Base-by-base conservation (phyloP, 352 stramenopile genomes). In the Globisporangium echinulatum region DNA sequence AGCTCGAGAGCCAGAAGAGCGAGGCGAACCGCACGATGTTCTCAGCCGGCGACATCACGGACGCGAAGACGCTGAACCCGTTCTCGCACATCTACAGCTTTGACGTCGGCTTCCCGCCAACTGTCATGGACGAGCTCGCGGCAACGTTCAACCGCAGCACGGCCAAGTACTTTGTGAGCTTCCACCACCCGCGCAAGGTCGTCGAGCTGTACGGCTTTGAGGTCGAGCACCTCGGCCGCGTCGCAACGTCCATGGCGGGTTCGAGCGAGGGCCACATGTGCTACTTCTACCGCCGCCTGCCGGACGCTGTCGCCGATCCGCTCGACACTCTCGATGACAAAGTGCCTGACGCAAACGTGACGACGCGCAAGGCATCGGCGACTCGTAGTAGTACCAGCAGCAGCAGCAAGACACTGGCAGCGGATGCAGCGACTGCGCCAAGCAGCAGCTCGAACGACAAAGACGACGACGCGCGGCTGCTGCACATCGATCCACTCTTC, bases 21-120 rank as follows among this genome's bases (percentile, higher is more conserved):
- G 92, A 77, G 62, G 67, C 56, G 9, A 76, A 75, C 37, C 67
- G 67, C 25, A 95, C 84, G 36, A 84, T 97, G 43, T 98, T 99
- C 62, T 87, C 91, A 3, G 83, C 90, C 7, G 93, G 91, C 9
- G 94, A 99, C 71, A 98, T 99, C 59, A 97, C 86, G 10, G 70
- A 96, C 61, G 96, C 95, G 0, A 77, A 87, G 40, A 96, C 85
- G 38, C 95, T 99, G 44, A 92, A 99, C 72, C 96, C 96, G 0
- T 99, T 99, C 64, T 98, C 96, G 6, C 97, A 99, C 72, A 85
- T 99, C 19, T 99, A 99, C 73, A 99, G 97, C 82, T 99, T 99
- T 69, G 96, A 98, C 59, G 96, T 99, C 57, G 97, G 96, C 13
- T 99, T 99, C 67, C 97, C 97, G n/a, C 96, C 96, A 1, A 69